A percentile compares a stretch with the other conserved stretches of the same genome.
Conservation (phyloP, 2,329 filamentous ascomycete species). For the Aureobasidium uvarum region DNA sequence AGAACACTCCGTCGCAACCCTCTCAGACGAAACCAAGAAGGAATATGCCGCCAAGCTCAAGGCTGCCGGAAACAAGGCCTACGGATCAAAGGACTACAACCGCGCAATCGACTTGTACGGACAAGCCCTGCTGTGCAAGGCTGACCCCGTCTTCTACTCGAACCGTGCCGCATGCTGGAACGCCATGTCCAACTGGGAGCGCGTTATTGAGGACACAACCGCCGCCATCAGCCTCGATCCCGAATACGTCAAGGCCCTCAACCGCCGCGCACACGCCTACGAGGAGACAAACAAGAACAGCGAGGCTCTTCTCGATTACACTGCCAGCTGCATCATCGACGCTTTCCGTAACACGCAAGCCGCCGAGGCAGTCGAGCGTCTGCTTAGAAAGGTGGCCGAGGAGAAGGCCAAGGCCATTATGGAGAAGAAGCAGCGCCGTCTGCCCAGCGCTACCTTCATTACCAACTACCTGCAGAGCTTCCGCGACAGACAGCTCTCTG, state of each 20-base stretch:
- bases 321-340: conserved; percentile 98
- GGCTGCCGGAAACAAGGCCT: conserved; percentile 93
- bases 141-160: conserved; percentile 97
- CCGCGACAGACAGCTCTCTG: conserved; percentile 75
- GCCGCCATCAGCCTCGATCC: conserved; percentile 90
- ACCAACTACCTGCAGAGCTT: conserved; percentile 99
- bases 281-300: conserved; percentile 89
- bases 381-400: conserved; percentile 96
- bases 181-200: conserved; percentile 86
- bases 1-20: conserved; percentile 44
- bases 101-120: conserved; percentile 92
- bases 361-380: conserved; percentile 83
- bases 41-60: conserved; percentile 89
- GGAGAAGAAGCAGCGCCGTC: conserved; percentile 72
- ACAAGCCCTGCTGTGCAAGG: conserved; percentile 94
- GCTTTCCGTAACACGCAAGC: conserved; percentile 90
- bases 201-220: conserved; percentile 95
- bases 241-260: conserved; percentile 96
- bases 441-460: conserved; percentile 94
- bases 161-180: conserved; percentile 98
- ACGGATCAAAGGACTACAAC: conserved; percentile 90
- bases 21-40: conserved; percentile 67
- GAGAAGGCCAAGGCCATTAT: conserved; percentile 89
- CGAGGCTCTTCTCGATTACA: conserved; percentile 95
- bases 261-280: conserved; percentile 94